Percentiles rank a stretch among this genome's conserved stretches.
phyloP scores from a whole-genome alignment of 2,329 filamentous ascomycete genomes.

The Tetracladium maxilliforme region DNA sequence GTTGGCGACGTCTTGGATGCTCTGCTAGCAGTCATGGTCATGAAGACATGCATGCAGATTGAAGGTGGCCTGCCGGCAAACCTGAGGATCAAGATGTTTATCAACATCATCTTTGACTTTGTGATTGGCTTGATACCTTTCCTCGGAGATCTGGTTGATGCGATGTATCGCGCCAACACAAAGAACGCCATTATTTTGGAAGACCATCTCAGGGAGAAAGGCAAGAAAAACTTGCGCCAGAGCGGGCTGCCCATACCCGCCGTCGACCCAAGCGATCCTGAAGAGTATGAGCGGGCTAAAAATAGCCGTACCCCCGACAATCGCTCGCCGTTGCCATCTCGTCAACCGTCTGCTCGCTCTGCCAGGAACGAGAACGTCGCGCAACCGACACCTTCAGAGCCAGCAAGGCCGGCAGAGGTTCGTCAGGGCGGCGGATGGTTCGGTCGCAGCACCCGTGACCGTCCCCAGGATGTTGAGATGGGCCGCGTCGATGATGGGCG shows the following conservation, averaged over 20 bases:
- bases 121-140: conserved; percentile 60
- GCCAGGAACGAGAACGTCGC: too few relatives aligned
- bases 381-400: too few relatives aligned
- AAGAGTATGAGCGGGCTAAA: conserved; percentile 28
- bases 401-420: too few relatives aligned
- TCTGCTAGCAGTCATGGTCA: conserved; percentile 60
- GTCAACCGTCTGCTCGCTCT: too few relatives aligned
- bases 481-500: conserved; percentile 6
- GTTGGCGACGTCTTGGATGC: conserved; percentile 64
- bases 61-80: conserved; percentile 57
- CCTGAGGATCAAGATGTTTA: conserved; percentile 57
- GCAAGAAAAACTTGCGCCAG: conserved; percentile 37
- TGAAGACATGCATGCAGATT: conserved; percentile 56
- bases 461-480: conserved; percentile 13
- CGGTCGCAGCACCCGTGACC: too few relatives aligned
- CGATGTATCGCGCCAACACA: conserved; percentile 60
- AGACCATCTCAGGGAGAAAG: conserved; percentile 51
- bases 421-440: too few relatives aligned
- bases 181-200: conserved; percentile 60
- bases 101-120: conserved; percentile 68
- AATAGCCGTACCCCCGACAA: too few relatives aligned
- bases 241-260: conserved; percentile 29
- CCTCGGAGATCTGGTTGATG: conserved; percentile 62
- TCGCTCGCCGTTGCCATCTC: too few relatives aligned
- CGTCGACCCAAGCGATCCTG: conserved; percentile 35